Percentiles rank a stretch among this genome's conserved stretches.
These are phyloP conservation scores for Beauveria sp. DNA, from an alignment of 2,329 filamentous ascomycete species.

Conservation along the genomic window DNA sequence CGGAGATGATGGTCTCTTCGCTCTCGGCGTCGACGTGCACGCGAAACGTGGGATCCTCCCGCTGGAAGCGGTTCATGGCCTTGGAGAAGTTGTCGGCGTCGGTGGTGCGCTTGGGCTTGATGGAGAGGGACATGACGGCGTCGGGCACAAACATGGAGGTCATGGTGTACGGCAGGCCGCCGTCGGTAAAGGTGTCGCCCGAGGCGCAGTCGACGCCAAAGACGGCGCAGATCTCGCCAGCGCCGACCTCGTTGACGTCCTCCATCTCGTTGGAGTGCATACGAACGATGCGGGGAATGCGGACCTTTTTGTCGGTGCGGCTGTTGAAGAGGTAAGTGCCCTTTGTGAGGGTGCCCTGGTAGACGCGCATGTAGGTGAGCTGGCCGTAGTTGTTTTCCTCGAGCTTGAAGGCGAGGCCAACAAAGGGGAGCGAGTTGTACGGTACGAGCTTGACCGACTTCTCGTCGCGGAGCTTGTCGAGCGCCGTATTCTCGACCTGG, in stretches of 20 bases:
- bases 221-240: conserved; percentile 96
- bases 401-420: conserved; percentile 94
- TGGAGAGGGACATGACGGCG: conserved; percentile 94
- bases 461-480: conserved; percentile 75
- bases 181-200: conserved; percentile 96
- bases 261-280: conserved; percentile 99
- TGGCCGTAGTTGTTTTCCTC: conserved; percentile 99
- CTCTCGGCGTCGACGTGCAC: conserved; percentile 88
- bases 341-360: conserved; percentile 86
- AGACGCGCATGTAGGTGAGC: conserved; percentile 96
- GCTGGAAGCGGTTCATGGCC: conserved; percentile 97
- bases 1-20: conserved; percentile 94
- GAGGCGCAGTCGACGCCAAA: conserved; percentile 98
- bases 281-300: conserved; percentile 91
- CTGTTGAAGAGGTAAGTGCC: conserved; percentile 89
- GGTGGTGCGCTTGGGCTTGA: conserved; percentile 89
- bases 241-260: conserved; percentile 84
- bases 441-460: conserved; percentile 78
- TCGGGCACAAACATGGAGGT: conserved; percentile 97
- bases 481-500: conserved; percentile 80
- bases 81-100: conserved; percentile 94
- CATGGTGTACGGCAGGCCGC: conserved; percentile 87
- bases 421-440: conserved; percentile 89
- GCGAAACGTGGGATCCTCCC: conserved; percentile 95
- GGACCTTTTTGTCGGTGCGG: conserved; percentile 89